These are phyloP conservation scores for Fomitopsis schrenkii DNA, from an alignment of 1,284 basidiomycete genomes.

Conservation along the genomic window DNA sequence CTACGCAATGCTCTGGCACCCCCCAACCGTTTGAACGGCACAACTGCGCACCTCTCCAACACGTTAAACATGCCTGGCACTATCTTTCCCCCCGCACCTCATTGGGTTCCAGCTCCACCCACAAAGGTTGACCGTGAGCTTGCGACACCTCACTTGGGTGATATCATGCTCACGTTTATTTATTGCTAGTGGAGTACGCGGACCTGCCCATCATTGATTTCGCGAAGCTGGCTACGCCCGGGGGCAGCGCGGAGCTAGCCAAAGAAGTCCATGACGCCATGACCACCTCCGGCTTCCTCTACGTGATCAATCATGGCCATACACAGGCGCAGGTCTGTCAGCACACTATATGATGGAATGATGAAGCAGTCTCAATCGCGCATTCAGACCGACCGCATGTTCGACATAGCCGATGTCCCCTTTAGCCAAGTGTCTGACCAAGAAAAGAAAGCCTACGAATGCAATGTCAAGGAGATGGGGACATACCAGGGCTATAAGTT, in stretches of 20 bases:
- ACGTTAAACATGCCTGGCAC: constrained; percentile 1
- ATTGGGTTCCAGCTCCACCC: constrained; percentile 30
- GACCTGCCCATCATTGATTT: constrained; percentile 66
- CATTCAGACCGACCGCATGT: constrained; percentile 39
- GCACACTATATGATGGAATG: background rate
- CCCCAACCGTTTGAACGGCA: too few relatives aligned
- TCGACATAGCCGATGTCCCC: constrained; percentile 57
- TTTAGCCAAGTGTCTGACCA: constrained; percentile 44
- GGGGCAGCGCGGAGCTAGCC: constrained; percentile 45
- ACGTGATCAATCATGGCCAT: constrained; percentile 57
- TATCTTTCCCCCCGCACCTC: constrained; percentile 17
- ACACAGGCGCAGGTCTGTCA: constrained; percentile 35
- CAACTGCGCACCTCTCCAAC: too few relatives aligned
- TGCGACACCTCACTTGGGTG: background rate
- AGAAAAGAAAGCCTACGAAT: constrained; percentile 53
- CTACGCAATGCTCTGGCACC: too few relatives aligned
- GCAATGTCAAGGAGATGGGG: constrained; percentile 44
- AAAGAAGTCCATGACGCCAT: constrained; percentile 53
- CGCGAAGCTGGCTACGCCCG: constrained; percentile 41
- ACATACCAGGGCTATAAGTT: constrained; percentile 61
- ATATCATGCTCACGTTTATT: too few relatives aligned
- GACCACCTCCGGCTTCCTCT: constrained; percentile 59
- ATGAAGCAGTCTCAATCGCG: background rate
- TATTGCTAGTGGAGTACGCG: constrained; percentile 56
- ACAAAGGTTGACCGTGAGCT: constrained; percentile 21